Conservation (phyloP, 108 stramenopile species). For the Cyclostephanos invisitatus region DNA sequence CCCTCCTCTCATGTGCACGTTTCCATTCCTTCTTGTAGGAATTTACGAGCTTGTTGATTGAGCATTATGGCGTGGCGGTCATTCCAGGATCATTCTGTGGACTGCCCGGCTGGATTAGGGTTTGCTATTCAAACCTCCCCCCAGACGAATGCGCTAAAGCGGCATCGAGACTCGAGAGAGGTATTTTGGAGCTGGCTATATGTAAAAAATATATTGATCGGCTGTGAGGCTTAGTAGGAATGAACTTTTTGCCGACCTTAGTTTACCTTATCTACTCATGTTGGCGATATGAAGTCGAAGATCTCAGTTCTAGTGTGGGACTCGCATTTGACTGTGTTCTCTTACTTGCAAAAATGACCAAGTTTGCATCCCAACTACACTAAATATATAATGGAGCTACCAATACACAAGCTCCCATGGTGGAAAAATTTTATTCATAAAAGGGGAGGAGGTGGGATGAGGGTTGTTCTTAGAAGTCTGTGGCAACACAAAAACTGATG, state of each 20-base stretch:
- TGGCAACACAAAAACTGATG: background rate
- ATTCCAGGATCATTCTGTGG: slow-evolving; percentile 92
- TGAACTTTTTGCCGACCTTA: background rate
- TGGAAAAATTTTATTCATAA: background rate
- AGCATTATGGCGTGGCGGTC: slow-evolving; percentile 81
- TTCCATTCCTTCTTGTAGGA: slow-evolving; percentile 18
- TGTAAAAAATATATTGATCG: background rate
- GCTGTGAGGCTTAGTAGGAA: background rate
- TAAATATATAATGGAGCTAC: no score
- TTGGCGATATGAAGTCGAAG: background rate
- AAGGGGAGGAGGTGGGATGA: background rate
- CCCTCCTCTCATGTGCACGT: background rate
- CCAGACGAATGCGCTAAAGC: slow-evolving; percentile 61
- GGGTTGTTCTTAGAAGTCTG: background rate
- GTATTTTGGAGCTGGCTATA: slow-evolving; percentile 25
- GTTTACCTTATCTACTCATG: background rate
- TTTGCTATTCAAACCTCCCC: slow-evolving; percentile 86
- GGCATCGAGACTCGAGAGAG: slow-evolving; percentile 60
- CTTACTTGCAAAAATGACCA: slow-evolving; percentile 66
- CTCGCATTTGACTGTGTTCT: background rate
- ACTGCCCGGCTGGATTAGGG: slow-evolving; percentile 81
- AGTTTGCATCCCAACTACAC: slow-evolving; percentile 80
- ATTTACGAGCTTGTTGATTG: slow-evolving; percentile 72
- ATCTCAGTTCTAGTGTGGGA: slow-evolving; percentile 7
- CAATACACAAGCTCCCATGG: slow-evolving; percentile 47